Evolutionary conservation across 257 asterid genomes (phyloP).

Genomic region (Solanum corneliomulleri): DNA sequence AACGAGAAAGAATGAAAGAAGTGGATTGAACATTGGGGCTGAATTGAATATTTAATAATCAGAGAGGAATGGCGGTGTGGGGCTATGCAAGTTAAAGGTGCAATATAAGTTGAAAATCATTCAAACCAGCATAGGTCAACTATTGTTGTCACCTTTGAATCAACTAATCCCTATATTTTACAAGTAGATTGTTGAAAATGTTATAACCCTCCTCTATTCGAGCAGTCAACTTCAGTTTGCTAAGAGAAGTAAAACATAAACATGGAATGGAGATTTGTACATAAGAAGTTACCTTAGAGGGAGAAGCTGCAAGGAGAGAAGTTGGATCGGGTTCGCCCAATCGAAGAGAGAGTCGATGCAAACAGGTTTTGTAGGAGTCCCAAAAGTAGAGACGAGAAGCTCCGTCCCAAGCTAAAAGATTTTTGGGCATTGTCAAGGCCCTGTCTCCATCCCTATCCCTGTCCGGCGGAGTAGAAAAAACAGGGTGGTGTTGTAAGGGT

Average conservation of each 20-base stretch:
- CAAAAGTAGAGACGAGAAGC: slow-evolving; percentile 77
- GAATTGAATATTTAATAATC: background rate
- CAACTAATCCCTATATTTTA: no score
- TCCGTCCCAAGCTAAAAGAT: slow-evolving; percentile 88
- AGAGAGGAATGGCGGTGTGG: background rate
- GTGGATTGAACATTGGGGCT: background rate
- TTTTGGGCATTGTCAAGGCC: slow-evolving; percentile 28
- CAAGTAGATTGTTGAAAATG: background rate
- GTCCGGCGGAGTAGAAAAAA: slow-evolving; percentile 35
- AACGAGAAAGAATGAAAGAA: background rate
- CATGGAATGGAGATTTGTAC: background rate
- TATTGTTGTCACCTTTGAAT: background rate
- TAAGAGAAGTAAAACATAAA: background rate
- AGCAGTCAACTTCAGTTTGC: background rate
- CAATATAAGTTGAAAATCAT: background rate
- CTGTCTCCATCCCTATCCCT: background rate
- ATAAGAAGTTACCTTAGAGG: slow-evolving; percentile 37
- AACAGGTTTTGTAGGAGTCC: slow-evolving; percentile 47
- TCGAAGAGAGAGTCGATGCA: slow-evolving; percentile 63
- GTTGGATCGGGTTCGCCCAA: slow-evolving; percentile 75
- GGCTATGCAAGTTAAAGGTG: background rate
- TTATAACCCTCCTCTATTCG: background rate
- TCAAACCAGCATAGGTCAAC: background rate
- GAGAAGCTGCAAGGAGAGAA: slow-evolving; percentile 65
- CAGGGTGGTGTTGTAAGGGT: slow-evolving; percentile 63